Base-by-base conservation (phyloP, 2,329 filamentous ascomycete genomes). In the Pseudocercospora vitis region DNA sequence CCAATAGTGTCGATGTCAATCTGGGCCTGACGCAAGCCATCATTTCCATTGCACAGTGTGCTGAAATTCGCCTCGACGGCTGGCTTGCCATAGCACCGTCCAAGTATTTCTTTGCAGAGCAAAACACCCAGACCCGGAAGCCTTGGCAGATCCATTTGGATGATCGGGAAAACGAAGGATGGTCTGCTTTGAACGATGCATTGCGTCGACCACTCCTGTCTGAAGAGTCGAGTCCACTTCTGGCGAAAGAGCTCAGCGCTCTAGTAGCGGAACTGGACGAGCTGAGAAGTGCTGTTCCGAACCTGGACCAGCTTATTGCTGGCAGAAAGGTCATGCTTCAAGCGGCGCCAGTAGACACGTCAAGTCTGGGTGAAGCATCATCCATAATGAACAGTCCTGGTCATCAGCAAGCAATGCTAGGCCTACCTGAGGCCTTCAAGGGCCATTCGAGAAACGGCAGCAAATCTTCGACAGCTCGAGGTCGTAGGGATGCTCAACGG, bases 1-100 rank as follows among this genome's bases (percentile, higher is more conserved):
- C 89, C 4, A 99, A 99, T 64, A 86, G 90, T 2, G 85, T 97
- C 2, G 90, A 96, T 63, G 91, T 88, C 2, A 99, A 99, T 63
- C 75, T 99, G 3, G 88, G 87, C 0, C 78, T 96, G 1, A 97
- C 92, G 0, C 89, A 95, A 64, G 82, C 88, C 0, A 78, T 97
- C 37, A 81, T 95, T 23, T 87, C 89, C 60, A 77, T 99, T 33
- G 88, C 88, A 8, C 84, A 88, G 0, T 97, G 94, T 63, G 88
- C 90, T 4, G 88, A 89, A 58, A 86, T 96, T 66, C 84, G 85
- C 16, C 79, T 96, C 9, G 90, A 96, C 66, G 88, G 88, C n/a
- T 99, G 94, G 92, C 76, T 97, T 24, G 76, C 92, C 74, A n/a
- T 65, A 2, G 40, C 64, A 47, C 53, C 63, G n/a, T 42, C 53